Base-by-base conservation (phyloP, 2,329 filamentous ascomycete species). In the Onygenales sp. region DNA sequence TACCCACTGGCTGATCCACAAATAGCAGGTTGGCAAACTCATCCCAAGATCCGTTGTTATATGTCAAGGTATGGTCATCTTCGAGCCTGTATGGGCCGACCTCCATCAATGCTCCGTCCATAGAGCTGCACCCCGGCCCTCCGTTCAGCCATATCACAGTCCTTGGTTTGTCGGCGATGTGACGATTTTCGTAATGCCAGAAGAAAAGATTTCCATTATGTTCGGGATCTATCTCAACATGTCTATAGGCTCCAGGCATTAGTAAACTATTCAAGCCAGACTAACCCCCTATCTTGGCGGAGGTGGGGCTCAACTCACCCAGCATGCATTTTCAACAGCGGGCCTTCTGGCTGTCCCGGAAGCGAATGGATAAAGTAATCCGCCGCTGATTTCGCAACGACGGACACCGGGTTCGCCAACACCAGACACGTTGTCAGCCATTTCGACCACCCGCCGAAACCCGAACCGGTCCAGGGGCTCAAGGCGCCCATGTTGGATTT, bases 101-200 rank as follows among this genome's bases (percentile, higher is more conserved):
- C 71, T 98, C 93, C 84, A 97, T 97, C 76, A 97, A 72, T 2
- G 89, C 90, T 60, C 92, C 93, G 69, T 98, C 94, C 78, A 96
- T 91, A 32, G 92, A 97, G 70, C 90, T 96, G 72, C 93, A 98
- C 32, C 94, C 93, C 1, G 93, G 93, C 0, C 93, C 94, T 52
- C 93, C 94, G 67, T 98, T 98, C 54, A 98, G 75, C 93, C 94
- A 98, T 64, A 98, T 84, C 9, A 98, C 87, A 2, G 91, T 95
- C 54, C 93, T 83, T 69, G 93, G 88, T 62, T 81, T 83, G 67
- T 97, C 88, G 54, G 90, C 92, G 61, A 98, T 95, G 69, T 98
- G 93, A 61, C 88, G 82, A 68, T 97, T 97, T 68, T 95, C 84
- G 68, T 88, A 96, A 66, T 96, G 89, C 93, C 93, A 98, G 77